Percentiles rank a stretch among this genome's conserved stretches.
Conservation (phyloP, 75 land plant species). For the Pinus taeda region DNA sequence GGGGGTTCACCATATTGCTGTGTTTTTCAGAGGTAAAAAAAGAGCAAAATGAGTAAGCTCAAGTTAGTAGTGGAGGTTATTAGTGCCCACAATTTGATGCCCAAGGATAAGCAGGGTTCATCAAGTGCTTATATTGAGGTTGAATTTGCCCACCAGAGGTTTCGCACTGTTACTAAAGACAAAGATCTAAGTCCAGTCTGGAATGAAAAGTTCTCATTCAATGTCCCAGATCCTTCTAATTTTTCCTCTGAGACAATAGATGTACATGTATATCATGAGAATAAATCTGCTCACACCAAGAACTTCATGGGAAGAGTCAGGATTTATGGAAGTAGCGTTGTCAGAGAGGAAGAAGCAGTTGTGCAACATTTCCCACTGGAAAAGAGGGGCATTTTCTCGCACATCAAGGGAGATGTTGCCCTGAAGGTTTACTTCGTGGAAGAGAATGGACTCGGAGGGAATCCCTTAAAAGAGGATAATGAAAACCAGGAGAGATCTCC, state of each 20-base stretch:
- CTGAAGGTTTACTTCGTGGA: slow-evolving; percentile 59
- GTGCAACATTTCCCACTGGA: slow-evolving; percentile 65
- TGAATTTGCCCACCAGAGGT: slow-evolving; percentile 60
- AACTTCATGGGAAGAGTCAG: slow-evolving; percentile 68
- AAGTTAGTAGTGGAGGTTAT: slow-evolving; percentile 76
- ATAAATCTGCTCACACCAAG: slow-evolving; percentile 30
- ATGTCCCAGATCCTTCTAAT: slow-evolving; percentile 41
- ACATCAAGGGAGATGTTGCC: slow-evolving; percentile 69
- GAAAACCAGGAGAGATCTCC: slow-evolving; percentile 9
- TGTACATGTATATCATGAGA: slow-evolving; percentile 48
- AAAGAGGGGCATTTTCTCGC: slow-evolving; percentile 57
- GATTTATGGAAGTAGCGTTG: slow-evolving; percentile 48
- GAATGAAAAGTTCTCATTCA: slow-evolving; percentile 70
- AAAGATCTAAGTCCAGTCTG: slow-evolving; percentile 76
- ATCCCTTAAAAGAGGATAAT: neutral
- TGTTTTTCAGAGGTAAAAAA: neutral
- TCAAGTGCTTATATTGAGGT: slow-evolving; percentile 67
- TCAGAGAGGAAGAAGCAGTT: slow-evolving; percentile 49
- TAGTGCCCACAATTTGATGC: slow-evolving; percentile 65
- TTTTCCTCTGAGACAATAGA: slow-evolving; percentile 53
- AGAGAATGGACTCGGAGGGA: slow-evolving; percentile 13
- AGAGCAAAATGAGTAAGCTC: slow-evolving; percentile 33
- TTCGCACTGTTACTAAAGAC: slow-evolving; percentile 56
- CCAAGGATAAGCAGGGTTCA: slow-evolving; percentile 80
- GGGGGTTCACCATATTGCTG: neutral